Evolutionary conservation across 2,329 filamentous ascomycete genomes (phyloP), one percentile per base, ranked within the genome.

Genomic region (Penicillium nordicum): DNA sequence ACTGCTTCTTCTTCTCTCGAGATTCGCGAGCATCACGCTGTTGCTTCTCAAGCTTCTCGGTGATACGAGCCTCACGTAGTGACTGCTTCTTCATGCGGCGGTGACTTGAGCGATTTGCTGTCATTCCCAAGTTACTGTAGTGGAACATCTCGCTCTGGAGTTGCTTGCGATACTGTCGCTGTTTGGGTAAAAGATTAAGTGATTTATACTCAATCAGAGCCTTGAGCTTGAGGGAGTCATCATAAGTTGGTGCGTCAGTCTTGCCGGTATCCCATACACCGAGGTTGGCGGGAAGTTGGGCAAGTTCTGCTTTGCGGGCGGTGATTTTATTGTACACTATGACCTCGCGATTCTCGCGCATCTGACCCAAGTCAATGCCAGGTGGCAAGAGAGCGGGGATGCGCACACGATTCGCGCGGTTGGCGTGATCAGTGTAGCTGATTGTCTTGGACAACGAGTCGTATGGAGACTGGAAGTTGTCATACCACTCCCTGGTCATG

Each of bases 31-130:
- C 93, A 74, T 97, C 93, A 55, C 94, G 90, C 73, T 99, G 94
- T 74, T 99, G 92, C 79, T 97, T 97, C 84, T 99, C 94, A 2
- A 99, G 85, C 76, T 97, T 99, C 83, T 99, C 94, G 0, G 94
- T 99, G 63, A 99, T 95, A 55, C 93, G 88, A 55, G 94, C 94
- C 77, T 99, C 94, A 36, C 93, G 88, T 48, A 97, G 83, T 48
- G 89, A 96, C 75, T 97, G 93, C 79, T 97, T 97, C 87, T 99
- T 99, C 80, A 94, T 89, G 49, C 94, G 88, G 36, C 94, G 89
- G 74, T 97, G 97, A 68, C 88, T 84, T 51, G 89, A 88, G 49
- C 94, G 87, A 71, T 99, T 99, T 0, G 92, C 93, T 1, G 93
- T 97, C 90, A 97, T 97, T 43, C 92, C 93, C 29, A 97, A 84